Percentiles rank a stretch among this genome's conserved stretches.
Evolutionary conservation across 2,329 filamentous ascomycete genomes (phyloP).

Genomic region (Colletotrichum neosansevieriae): DNA sequence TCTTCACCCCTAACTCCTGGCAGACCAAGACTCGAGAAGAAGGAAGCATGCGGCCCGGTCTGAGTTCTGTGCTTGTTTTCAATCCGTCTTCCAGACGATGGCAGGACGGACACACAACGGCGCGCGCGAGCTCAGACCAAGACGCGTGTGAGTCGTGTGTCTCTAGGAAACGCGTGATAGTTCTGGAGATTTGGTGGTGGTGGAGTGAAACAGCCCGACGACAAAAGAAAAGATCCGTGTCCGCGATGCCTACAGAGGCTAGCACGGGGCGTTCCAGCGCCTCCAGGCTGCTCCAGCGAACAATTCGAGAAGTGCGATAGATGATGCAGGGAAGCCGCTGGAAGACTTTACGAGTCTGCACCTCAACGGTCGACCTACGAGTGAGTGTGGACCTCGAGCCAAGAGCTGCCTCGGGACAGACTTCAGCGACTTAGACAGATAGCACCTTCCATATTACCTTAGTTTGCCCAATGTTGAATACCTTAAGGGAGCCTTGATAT

Average conservation of each 20-base stretch:
- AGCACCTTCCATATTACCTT: constrained; percentile 12
- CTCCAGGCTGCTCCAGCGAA: constrained; percentile 20
- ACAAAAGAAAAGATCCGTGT: constrained; percentile 27
- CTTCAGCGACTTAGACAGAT: neutral
- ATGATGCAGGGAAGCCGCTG: constrained; percentile 29
- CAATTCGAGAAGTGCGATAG: constrained; percentile 32
- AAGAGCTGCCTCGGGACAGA: neutral
- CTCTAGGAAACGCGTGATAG: neutral
- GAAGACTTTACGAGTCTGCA: constrained; percentile 17
- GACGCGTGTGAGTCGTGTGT: constrained; percentile 9
- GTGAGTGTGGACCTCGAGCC: neutral
- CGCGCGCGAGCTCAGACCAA: neutral
- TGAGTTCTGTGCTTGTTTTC: constrained; percentile 16
- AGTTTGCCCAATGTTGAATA: neutral
- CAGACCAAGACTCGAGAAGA: constrained; percentile 16
- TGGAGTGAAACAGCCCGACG: constrained; percentile 28
- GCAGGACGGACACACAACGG: too few relatives aligned
- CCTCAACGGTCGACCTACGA: constrained; percentile 7
- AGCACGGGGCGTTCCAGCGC: constrained; percentile 16
- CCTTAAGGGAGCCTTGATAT: neutral
- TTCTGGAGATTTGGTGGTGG: neutral
- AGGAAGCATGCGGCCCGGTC: constrained; percentile 1
- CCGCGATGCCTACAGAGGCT: constrained; percentile 12
- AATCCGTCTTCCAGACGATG: neutral
- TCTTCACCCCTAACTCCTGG: neutral